Base-by-base conservation (phyloP, 257 asterid species). In the Nicotiana otophora region DNA sequence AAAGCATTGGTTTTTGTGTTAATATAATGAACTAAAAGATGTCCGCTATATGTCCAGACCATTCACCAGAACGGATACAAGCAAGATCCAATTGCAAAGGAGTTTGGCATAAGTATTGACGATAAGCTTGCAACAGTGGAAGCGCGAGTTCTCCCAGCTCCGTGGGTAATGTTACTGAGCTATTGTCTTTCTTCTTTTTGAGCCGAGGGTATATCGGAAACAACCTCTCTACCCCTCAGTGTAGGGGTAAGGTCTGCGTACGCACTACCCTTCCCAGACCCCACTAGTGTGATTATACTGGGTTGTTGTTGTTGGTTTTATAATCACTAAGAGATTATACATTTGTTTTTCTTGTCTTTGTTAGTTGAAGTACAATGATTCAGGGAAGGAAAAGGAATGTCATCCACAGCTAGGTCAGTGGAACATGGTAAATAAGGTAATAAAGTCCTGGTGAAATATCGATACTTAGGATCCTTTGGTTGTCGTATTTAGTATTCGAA, bases 71-170 rank as follows among this genome's bases (percentile, higher is more conserved):
- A 93, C 80, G 90, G 86, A 67, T 96, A 93, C 58, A 98, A 91
- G 12, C 95, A 93, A 86, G 98, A 96, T 66, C 96, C 97, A 36
- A 94, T 92, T 74, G 99, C 99, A 30, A 92, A 90, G 81, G 99
- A 96, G 87, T 96, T 96, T 79, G 99, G 99, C 70, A 90, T 96
- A n/a, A 91, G 82, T 65, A 92, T 96, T 83, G 95, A 95, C 26
- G 99, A 95, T 82, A 93, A 91, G 84, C 62, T 93, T 65, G 93
- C 98, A 42, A 84, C 95, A 2, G 97, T 96, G 15, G 99, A 96
- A 90, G 99, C 99, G 31, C 89, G 99, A 85, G 97, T 96, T 58
- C 98, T 96, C 58, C 99, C 99, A 42, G 98, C 99, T 23, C 99
- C 99, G 7, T 96, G 99, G 99, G 99, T 96, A 88, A 86, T 26